phyloP scores from a whole-genome alignment of 2,329 filamentous ascomycete genomes.

The Trichoderma atrobrunneum region DNA sequence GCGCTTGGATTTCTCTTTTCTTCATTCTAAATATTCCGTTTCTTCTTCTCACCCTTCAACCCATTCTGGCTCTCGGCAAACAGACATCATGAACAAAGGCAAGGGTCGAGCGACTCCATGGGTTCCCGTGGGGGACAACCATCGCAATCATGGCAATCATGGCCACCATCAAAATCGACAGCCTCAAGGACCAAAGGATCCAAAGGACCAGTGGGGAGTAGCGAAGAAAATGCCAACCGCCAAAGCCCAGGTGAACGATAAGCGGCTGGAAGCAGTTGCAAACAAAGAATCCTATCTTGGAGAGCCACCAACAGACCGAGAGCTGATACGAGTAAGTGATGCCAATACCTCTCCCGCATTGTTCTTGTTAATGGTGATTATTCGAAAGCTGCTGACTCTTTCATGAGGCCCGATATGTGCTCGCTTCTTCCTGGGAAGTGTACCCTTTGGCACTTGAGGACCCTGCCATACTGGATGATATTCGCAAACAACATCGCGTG shows the following conservation, averaged over 20 bases:
- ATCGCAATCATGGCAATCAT: not conserved
- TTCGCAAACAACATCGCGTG: slow-evolving; percentile 30
- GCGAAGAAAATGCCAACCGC: slow-evolving; percentile 23
- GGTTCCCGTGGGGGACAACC: not conserved
- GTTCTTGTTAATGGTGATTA: not conserved
- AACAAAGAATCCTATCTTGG: slow-evolving; percentile 27
- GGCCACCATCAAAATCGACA: not conserved
- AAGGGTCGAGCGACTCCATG: not conserved
- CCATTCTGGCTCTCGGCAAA: not conserved
- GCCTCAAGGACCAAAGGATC: not conserved
- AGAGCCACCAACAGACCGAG: slow-evolving; percentile 24
- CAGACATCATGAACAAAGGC: not conserved
- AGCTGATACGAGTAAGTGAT: slow-evolving; percentile 27
- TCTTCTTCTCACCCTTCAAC: not conserved
- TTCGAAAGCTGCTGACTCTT: not conserved
- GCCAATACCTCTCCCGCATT: not conserved
- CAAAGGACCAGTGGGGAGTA: not conserved
- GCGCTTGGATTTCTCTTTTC: not conserved
- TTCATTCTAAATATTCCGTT: rapidly evolving
- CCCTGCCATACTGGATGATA: slow-evolving; percentile 26
- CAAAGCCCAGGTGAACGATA: slow-evolving; percentile 25
- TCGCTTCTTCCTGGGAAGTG: slow-evolving; percentile 29
- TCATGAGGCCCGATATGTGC: slow-evolving; percentile 27
- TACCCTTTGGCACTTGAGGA: slow-evolving; percentile 29
- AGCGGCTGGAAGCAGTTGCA: slow-evolving; percentile 21